These are phyloP conservation scores for Angomonas desouzai DNA, from an alignment of 208 protist genomes.

Conservation along the genomic window DNA sequence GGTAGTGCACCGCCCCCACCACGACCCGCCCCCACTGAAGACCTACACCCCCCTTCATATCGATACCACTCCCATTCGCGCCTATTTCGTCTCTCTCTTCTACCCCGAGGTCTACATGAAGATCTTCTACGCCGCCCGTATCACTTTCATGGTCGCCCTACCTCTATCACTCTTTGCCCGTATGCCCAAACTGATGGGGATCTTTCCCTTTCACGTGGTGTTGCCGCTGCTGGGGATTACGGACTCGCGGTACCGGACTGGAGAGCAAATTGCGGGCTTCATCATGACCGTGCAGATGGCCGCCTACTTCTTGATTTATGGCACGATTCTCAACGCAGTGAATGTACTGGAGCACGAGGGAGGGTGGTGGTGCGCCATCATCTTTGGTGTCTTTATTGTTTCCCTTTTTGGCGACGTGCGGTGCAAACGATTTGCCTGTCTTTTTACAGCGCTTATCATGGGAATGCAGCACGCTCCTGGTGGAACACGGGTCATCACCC, in stretches of 20 bases:
- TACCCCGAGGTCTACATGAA: constrained; percentile 38
- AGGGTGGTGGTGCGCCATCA: constrained; percentile 36
- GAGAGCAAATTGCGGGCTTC: constrained; percentile 36
- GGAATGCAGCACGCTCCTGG: constrained; percentile 20
- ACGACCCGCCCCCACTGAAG: not conserved
- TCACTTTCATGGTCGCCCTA: constrained; percentile 40
- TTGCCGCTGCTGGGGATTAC: constrained; percentile 36
- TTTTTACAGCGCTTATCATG: constrained; percentile 31
- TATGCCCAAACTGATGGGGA: constrained; percentile 19
- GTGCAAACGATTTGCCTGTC: constrained; percentile 15
- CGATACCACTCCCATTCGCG: constrained; percentile 9
- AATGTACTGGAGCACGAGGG: constrained; percentile 12
- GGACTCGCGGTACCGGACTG: constrained; percentile 37
- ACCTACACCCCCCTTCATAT: constrained; percentile 5
- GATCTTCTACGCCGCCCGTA: constrained; percentile 46
- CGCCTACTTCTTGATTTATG: constrained; percentile 29
- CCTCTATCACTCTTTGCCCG: constrained; percentile 36
- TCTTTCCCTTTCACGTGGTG: constrained; percentile 33
- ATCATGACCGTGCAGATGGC: constrained; percentile 22
- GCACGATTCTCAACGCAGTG: constrained; percentile 20
- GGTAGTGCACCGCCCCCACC: not conserved
- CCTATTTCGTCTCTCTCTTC: constrained; percentile 23
- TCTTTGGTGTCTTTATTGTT: constrained; percentile 31
- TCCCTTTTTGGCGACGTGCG: constrained; percentile 30
- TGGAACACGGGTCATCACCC: constrained; percentile 13